These are phyloP conservation scores for Tylopilus sp. DNA, from an alignment of 768 basidiomycete genomes.

Conservation along the genomic window DNA sequence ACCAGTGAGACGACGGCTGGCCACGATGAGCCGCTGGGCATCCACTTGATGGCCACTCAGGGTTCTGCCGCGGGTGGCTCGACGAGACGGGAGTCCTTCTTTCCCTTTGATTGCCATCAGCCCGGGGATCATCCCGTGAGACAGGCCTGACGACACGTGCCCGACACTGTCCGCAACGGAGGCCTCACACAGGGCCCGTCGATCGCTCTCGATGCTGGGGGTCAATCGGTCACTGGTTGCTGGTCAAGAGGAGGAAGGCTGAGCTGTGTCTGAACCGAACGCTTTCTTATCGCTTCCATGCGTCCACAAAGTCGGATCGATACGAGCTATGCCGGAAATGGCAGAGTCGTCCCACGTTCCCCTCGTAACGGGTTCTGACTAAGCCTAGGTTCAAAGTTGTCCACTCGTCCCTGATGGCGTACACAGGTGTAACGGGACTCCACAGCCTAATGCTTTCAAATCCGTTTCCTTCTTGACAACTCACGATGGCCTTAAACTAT, in stretches of 20 bases:
- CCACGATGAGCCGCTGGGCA: too few relatives aligned
- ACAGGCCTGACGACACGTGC: constrained; percentile 13
- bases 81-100: background rate
- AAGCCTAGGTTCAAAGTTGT: too few relatives aligned
- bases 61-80: background rate
- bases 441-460: too few relatives aligned
- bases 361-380: too few relatives aligned
- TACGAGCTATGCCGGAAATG: constrained; percentile 11
- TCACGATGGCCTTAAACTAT: background rate
- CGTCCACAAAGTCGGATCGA: constrained; percentile 23
- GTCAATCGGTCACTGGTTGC: constrained; percentile 11
- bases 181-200: constrained; percentile 1
- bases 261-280: constrained; percentile 3
- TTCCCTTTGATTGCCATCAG: constrained; percentile 3
- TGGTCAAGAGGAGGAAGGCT: constrained; percentile 13
- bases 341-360: background rate
- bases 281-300: constrained; percentile 21
- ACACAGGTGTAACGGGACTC: too few relatives aligned
- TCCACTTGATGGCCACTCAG: too few relatives aligned
- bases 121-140: background rate
- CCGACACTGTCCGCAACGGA: constrained; percentile 3
- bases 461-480: too few relatives aligned
- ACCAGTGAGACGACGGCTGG: background rate
- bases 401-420: too few relatives aligned
- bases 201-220: constrained; percentile 4